Conservation (phyloP, 1,284 basidiomycete species). For the Wallemia mellicola region DNA sequence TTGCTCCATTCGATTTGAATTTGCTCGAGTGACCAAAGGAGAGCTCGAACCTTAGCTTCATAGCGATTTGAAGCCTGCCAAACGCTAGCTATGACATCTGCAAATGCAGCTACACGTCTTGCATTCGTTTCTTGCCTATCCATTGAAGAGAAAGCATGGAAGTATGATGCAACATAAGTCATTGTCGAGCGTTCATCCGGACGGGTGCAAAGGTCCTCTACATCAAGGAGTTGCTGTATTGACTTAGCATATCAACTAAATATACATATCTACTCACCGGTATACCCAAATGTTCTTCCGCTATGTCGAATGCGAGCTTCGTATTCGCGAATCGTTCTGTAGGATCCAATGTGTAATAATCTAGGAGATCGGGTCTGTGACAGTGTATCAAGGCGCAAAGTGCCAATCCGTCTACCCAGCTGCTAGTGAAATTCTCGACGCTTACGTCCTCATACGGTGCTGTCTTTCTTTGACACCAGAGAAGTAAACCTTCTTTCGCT, state of each 20-base stretch:
- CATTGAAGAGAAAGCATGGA: slow-evolving; percentile 93
- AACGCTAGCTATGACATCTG: slow-evolving; percentile 53
- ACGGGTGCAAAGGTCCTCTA: slow-evolving; percentile 65
- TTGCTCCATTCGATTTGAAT: slow-evolving; percentile 34
- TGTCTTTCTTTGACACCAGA: slow-evolving; percentile 96
- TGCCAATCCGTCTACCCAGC: slow-evolving; percentile 81
- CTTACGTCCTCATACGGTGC: slow-evolving; percentile 67
- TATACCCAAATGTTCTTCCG: slow-evolving; percentile 57
- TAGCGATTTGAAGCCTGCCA: slow-evolving; percentile 46
- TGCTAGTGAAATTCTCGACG: slow-evolving; percentile 70
- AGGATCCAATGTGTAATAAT: slow-evolving; percentile 59
- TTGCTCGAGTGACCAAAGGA: slow-evolving; percentile 31
- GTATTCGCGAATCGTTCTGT: slow-evolving; percentile 54
- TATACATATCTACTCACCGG: slow-evolving; percentile 27
- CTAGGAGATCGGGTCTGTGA: slow-evolving; percentile 76
- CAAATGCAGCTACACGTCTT: slow-evolving; percentile 77
- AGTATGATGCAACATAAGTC: slow-evolving; percentile 85
- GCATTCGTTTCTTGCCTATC: slow-evolving; percentile 86
- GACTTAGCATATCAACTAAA: background rate
- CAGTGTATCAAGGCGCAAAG: slow-evolving; percentile 93
- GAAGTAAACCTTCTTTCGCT: slow-evolving; percentile 75
- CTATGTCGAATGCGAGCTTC: slow-evolving; percentile 51
- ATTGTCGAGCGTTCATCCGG: slow-evolving; percentile 89
- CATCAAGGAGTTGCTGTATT: slow-evolving; percentile 66
- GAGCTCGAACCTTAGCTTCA: slow-evolving; percentile 50